phyloP scores from a whole-genome alignment of 768 basidiomycete species.

The Hydnum rufescens region DNA sequence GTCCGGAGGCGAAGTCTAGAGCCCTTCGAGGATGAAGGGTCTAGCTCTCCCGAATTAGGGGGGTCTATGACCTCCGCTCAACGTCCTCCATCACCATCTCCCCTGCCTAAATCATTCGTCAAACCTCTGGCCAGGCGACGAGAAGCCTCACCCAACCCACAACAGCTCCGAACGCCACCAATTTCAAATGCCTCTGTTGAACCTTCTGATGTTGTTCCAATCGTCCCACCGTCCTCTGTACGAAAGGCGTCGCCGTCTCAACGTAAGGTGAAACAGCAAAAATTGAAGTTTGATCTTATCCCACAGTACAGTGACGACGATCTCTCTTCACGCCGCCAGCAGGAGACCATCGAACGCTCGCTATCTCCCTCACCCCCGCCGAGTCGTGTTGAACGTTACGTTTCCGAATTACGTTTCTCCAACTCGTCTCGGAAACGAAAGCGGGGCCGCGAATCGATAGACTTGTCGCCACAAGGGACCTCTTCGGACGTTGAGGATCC shows the following conservation, averaged over 20 bases:
- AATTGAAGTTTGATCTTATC: background rate
- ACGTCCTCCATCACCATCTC: background rate
- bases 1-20: too few species aligned
- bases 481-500: background rate
- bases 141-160: background rate
- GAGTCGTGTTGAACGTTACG: background rate
- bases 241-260: too few species aligned
- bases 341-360: too few species aligned
- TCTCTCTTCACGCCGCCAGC: too few species aligned
- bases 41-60: too few species aligned
- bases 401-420: background rate
- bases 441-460: background rate
- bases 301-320: background rate
- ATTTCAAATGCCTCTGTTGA: background rate
- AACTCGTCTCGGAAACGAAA: background rate
- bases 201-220: background rate
- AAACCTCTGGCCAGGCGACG: background rate
- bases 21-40: too few species aligned
- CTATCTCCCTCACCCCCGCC: background rate
- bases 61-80: too few species aligned
- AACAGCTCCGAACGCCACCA: background rate
- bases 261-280: background rate
- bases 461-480: too few species aligned
- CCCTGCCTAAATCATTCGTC: background rate
- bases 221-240: background rate